These are phyloP conservation scores for Arabis alpina DNA, from an alignment of 345 rosid genomes.

Conservation along the genomic window DNA sequence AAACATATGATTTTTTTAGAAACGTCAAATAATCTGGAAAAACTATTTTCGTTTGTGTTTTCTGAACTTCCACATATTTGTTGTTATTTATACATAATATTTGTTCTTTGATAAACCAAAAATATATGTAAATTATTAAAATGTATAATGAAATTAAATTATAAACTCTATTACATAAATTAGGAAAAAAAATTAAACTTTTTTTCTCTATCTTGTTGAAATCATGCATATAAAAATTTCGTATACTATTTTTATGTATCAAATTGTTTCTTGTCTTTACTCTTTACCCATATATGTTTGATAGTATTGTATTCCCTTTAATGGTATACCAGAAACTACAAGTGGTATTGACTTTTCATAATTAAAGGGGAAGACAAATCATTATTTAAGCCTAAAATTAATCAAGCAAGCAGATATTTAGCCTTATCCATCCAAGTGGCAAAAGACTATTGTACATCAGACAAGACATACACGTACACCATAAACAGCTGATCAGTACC, in stretches of 20 bases:
- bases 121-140: no score
- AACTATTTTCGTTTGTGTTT: no score
- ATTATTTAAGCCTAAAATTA: slow-evolving; percentile 1
- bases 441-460: not conserved
- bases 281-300: not conserved
- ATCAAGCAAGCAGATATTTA: slow-evolving; percentile 27
- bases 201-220: no score
- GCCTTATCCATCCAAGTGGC: slow-evolving; percentile 33
- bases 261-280: not conserved
- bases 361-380: not conserved
- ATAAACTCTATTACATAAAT: no score
- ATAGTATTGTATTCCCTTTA: not conserved
- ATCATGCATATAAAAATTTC: no score
- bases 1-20: no score
- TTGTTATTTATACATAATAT: no score
- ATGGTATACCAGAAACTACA: not conserved
- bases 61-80: no score
- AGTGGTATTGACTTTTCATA: slow-evolving; percentile 37
- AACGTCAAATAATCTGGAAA: no score
- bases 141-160: no score
- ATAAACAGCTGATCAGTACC: slow-evolving; percentile 11
- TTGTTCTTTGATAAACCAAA: no score
- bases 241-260: not conserved
- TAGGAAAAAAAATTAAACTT: no score
- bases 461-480: not conserved